Conservation (phyloP, 2,329 filamentous ascomycete genomes). For the Tolypocladium endophyticum region DNA sequence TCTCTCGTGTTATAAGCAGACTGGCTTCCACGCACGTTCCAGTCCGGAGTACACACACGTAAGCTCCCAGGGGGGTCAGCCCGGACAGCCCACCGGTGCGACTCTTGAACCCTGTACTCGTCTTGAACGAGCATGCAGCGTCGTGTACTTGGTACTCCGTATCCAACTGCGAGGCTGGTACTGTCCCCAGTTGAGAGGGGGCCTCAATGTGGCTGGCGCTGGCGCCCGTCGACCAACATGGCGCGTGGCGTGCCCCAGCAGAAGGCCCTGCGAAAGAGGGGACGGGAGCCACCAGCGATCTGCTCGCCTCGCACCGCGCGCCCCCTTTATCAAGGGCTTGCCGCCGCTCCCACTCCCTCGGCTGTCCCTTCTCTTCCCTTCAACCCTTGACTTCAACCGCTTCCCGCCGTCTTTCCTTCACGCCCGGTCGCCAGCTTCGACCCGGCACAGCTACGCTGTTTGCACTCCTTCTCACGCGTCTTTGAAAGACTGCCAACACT, state of each 20-base stretch:
- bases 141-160: too few relatives aligned
- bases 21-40: too few relatives aligned
- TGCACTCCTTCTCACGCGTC: conserved; percentile 31
- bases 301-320: background rate
- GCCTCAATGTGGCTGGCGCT: too few relatives aligned
- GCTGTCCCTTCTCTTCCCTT: background rate
- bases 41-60: too few relatives aligned
- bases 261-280: background rate
- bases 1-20: too few relatives aligned
- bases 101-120: too few relatives aligned
- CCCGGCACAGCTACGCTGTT: conserved; percentile 17
- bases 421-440: conserved; percentile 8
- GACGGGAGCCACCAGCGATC: background rate
- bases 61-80: too few relatives aligned
- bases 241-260: background rate
- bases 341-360: background rate
- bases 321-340: background rate
- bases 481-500: conserved; percentile 38
- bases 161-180: too few relatives aligned
- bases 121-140: too few relatives aligned
- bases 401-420: conserved; percentile 12
- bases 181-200: too few relatives aligned
- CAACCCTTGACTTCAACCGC: background rate
- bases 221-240: background rate
- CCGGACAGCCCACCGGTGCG: too few relatives aligned